Conservation (phyloP, 371 early-diverging fungal genomes). For the Neoconidiobolus thromboides region DNA sequence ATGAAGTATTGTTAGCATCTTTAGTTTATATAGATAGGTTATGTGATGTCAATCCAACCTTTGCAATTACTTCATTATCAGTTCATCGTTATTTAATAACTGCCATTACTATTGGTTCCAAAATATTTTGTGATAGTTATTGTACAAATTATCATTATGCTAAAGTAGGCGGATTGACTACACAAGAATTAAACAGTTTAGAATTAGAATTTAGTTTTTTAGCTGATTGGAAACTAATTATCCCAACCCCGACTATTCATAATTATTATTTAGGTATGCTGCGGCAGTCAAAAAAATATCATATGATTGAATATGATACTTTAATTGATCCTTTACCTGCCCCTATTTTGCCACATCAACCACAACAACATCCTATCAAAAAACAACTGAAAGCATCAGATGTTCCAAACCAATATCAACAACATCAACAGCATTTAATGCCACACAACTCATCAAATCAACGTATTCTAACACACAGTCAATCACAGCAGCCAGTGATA, state of each 20-base stretch:
- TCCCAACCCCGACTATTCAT: conserved; percentile 48
- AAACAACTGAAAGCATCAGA: no score
- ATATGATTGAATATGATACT: neutral
- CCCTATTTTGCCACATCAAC: no score
- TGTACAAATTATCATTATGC: conserved; percentile 78
- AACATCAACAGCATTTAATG: no score
- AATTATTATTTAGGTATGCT: conserved; percentile 71
- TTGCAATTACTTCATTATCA: conserved; percentile 83
- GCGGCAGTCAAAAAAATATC: conserved; percentile 35
- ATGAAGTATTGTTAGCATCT: conserved; percentile 60
- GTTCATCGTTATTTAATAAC: conserved; percentile 89
- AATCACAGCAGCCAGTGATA: no score
- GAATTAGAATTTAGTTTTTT: conserved; percentile 78
- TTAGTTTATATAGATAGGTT: conserved; percentile 88
- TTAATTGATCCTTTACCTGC: no score
- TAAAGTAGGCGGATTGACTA: conserved; percentile 83
- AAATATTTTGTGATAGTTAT: conserved; percentile 69
- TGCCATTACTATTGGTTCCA: conserved; percentile 73
- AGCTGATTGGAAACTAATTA: conserved; percentile 67
- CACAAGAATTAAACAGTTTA: conserved; percentile 81
- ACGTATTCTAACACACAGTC: no score
- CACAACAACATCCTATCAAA: no score
- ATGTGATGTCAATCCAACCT: conserved; percentile 49
- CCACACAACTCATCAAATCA: no score
- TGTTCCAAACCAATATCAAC: no score